A percentile compares a stretch with the other conserved stretches of the same genome.
Evolutionary conservation across 2,329 filamentous ascomycete species (phyloP).

Genomic region (Peltaster fructicola): DNA sequence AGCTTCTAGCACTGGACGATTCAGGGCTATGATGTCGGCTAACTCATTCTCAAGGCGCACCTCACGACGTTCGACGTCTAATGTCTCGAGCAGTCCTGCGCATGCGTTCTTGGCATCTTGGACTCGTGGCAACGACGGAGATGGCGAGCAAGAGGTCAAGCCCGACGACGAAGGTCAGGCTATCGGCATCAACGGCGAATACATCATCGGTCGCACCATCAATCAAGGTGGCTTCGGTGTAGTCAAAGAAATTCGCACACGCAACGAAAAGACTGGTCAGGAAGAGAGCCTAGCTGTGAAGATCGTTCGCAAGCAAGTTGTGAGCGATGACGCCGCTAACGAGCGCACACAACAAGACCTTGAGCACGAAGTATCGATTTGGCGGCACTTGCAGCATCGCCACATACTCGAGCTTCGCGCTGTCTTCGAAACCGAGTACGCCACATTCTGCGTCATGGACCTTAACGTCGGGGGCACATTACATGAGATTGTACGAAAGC

Average conservation of each 20-base stretch:
- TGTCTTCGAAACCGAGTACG: slow-evolving; percentile 48
- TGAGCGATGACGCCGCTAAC: slow-evolving; percentile 40
- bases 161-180: slow-evolving; percentile 52
- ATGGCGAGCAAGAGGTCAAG: slow-evolving; percentile 19
- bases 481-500: slow-evolving; percentile 42
- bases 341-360: slow-evolving; percentile 49
- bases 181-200: slow-evolving; percentile 41
- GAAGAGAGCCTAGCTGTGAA: slow-evolving; percentile 46
- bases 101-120: slow-evolving; percentile 16
- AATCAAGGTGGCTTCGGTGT: slow-evolving; percentile 49
- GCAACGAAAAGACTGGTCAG: slow-evolving; percentile 29
- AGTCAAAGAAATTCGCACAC: slow-evolving; percentile 48
- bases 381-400: slow-evolving; percentile 45
- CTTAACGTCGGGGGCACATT: slow-evolving; percentile 46
- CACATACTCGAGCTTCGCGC: slow-evolving; percentile 44
- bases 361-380: slow-evolving; percentile 50
- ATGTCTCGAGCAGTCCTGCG: slow-evolving; percentile 16
- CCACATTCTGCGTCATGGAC: slow-evolving; percentile 52
- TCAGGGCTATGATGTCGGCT: too few relatives aligned
- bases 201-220: slow-evolving; percentile 49
- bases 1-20: slow-evolving; percentile 14
- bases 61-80: slow-evolving; percentile 13
- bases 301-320: slow-evolving; percentile 44
- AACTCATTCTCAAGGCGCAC: slow-evolving; percentile 9
- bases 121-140: slow-evolving; percentile 7